Percentiles rank a stretch among this genome's conserved stretches.
phyloP scores from a whole-genome alignment of 2,329 filamentous ascomycete genomes.

The Trichoderma oligosporum region DNA sequence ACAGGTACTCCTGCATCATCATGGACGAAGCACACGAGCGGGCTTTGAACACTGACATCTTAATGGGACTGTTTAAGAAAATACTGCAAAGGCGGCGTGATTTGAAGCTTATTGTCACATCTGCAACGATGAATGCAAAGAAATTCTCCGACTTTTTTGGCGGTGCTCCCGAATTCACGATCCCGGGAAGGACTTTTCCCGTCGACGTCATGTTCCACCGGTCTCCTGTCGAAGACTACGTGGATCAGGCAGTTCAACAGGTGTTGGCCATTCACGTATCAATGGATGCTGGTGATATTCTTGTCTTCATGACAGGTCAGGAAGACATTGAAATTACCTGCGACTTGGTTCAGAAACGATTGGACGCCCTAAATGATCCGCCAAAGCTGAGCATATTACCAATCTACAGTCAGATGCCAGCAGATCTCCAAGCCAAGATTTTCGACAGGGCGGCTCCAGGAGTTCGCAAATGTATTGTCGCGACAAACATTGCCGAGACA shows the following conservation, averaged over 20 bases:
- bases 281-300: constrained; percentile 85
- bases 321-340: constrained; percentile 98
- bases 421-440: constrained; percentile 94
- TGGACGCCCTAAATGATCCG: constrained; percentile 87
- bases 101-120: constrained; percentile 94
- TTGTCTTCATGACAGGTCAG: constrained; percentile 99
- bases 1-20: constrained; percentile 96
- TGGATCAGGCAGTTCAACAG: constrained; percentile 94
- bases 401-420: constrained; percentile 99
- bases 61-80: constrained; percentile 98
- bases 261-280: constrained; percentile 94
- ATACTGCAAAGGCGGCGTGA: constrained; percentile 85
- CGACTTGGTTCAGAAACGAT: constrained; percentile 81
- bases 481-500: constrained; percentile 97
- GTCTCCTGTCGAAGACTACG: constrained; percentile 94
- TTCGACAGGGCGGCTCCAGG: constrained; percentile 88
- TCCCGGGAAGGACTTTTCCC: constrained; percentile 92
- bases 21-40: constrained; percentile 99
- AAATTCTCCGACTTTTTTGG: constrained; percentile 95
- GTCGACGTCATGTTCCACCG: constrained; percentile 95
- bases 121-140: constrained; percentile 97
- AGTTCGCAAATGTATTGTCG: constrained; percentile 94
- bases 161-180: constrained; percentile 92
- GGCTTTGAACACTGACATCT: constrained; percentile 91
- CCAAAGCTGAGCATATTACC: constrained; percentile 92